Percentiles rank a stretch among this genome's conserved stretches.
phyloP scores from a whole-genome alignment of 805 yeast genomes.

The Hanseniaspora clermontiae region DNA sequence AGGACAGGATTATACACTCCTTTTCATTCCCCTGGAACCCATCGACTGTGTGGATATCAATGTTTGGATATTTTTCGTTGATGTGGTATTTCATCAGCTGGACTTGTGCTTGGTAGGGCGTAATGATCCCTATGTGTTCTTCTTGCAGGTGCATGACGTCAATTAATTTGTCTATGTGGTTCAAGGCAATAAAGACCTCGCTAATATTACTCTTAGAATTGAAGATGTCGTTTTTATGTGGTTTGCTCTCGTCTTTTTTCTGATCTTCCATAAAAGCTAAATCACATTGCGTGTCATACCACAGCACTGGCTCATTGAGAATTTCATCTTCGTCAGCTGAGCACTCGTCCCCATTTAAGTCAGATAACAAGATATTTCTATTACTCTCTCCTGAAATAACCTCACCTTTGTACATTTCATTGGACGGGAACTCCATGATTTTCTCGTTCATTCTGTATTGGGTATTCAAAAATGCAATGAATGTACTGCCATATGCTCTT shows the following conservation, averaged over 20 bases:
- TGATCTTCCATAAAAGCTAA: slow-evolving; percentile 48
- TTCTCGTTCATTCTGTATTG: slow-evolving; percentile 79
- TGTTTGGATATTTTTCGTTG: slow-evolving; percentile 28
- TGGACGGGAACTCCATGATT: slow-evolving; percentile 71
- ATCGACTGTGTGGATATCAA: slow-evolving; percentile 84
- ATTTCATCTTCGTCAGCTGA: slow-evolving; percentile 40
- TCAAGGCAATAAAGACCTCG: slow-evolving; percentile 51
- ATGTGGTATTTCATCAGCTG: slow-evolving; percentile 40
- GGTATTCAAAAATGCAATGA: slow-evolving; percentile 49
- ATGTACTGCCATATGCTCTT: slow-evolving; percentile 33
- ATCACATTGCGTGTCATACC: slow-evolving; percentile 93
- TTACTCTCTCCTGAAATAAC: slow-evolving; percentile 54
- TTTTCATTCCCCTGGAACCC: slow-evolving; percentile 97
- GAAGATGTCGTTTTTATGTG: slow-evolving; percentile 13
- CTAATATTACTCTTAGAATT: slow-evolving; percentile 64
- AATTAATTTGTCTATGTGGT: slow-evolving; percentile 44
- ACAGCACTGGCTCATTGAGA: slow-evolving; percentile 45
- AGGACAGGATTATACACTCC: slow-evolving; percentile 63
- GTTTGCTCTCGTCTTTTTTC: slow-evolving; percentile 6
- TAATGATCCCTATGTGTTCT: slow-evolving; percentile 63
- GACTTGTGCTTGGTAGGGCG: slow-evolving; percentile 88
- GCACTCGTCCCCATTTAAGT: slow-evolving; percentile 32
- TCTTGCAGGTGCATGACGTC: slow-evolving; percentile 38
- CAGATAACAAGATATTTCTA: slow-evolving; percentile 33
- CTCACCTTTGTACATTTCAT: slow-evolving; percentile 47